Base-by-base conservation (phyloP, 2,329 filamentous ascomycete species). In the Hawksworthiomyces lignivorus region DNA sequence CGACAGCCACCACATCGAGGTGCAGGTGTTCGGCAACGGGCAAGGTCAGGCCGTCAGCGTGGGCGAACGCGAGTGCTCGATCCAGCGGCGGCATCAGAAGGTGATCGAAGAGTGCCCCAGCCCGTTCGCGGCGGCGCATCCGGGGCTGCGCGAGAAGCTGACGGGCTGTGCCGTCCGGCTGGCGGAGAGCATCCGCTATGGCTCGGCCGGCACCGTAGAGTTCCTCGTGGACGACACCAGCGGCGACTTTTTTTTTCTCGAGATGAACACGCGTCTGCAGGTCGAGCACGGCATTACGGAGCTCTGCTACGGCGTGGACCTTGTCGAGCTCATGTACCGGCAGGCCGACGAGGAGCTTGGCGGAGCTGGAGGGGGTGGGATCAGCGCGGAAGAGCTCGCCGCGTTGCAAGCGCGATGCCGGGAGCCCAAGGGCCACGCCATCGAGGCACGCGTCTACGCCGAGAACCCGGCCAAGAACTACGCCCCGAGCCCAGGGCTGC, bases 391-490 rank as follows among this genome's bases (percentile, higher is more conserved):
- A 30, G 64, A 77, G 54, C 83, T 96, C 33, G 85, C 89, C 30
- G 77, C 61, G 31, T n/a, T 9, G 32, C 32, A 17, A 19, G 7
- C 72, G 78, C 49, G 96, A 97, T 59, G 72, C 72, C 22, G 71
- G 74, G 51, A 72, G 80, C 36, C 28, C 43, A 69, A 67, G 41
- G 80, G 80, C 0, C 76, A 80, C 56, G 80, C 80, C 1, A 82
- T 86, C 45, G 82, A 87, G 57, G 82, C 79, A 18, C 67, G 82
- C 42, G 82, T 86, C 43, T 86, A 86, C 56, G 82, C 82, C 4
- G 82, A 87, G 53, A 83, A 84, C 46, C 82, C 82, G 6, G 73
- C 55, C 18, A 51, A 53, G 34, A 77, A 80, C 46, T 86, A 85
- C 57, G 75, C 82, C 6, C 82, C 82, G 0, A 77, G 82, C 46